Base-by-base conservation (phyloP, 768 basidiomycete genomes). In the Cystofilobasidium ferigula region DNA sequence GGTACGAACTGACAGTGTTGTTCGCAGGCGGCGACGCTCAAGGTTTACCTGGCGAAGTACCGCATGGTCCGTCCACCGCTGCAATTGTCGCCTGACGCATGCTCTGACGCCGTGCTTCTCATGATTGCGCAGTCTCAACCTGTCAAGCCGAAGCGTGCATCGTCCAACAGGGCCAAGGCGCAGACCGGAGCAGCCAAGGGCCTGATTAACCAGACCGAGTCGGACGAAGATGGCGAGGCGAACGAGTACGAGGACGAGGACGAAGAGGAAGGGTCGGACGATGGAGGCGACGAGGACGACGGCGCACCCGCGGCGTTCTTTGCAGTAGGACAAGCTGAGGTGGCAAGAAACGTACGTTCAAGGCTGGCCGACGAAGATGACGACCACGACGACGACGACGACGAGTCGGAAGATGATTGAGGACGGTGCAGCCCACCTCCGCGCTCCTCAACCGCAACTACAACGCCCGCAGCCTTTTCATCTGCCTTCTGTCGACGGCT, bases 21-120 rank as follows among this genome's bases (percentile, higher is more conserved):
- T 10, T 42, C 40, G 40, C 30, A 54, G 51, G 51, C 51, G 13
- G 65, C 61, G 53, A 59, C 58, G 14, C 56, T 67, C 28, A 67
- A 61, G 38, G 53, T 67, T 24, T 67, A 67, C 24, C 59, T 67
- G 35, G 65, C 65, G 18, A 67, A 67, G 34, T 67, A 67, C 34
- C 51, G 65, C 26, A 67, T 67, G 60, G 65, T 67, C 28, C 42
- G 65, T 53, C 24, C 4, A 13, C 53, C 26, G 28, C 42, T 57
- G 26, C 40, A 45, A 13, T n/a, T 34, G 2, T 0, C 0, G 35
- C n/a, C 34, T 40, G 30, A 16, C 60, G 3, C 30, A n/a, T 16
- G 1, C 43, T 62, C n/a, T 26, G n/a, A 13, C 30, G 10, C 5
- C 24, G 2, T 5, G 16, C 26, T 26, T 8, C 24, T 4, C 43